Evolutionary conservation across 2,329 filamentous ascomycete genomes (phyloP).

Genomic region (Paracorniculantispora psalliotae): DNA sequence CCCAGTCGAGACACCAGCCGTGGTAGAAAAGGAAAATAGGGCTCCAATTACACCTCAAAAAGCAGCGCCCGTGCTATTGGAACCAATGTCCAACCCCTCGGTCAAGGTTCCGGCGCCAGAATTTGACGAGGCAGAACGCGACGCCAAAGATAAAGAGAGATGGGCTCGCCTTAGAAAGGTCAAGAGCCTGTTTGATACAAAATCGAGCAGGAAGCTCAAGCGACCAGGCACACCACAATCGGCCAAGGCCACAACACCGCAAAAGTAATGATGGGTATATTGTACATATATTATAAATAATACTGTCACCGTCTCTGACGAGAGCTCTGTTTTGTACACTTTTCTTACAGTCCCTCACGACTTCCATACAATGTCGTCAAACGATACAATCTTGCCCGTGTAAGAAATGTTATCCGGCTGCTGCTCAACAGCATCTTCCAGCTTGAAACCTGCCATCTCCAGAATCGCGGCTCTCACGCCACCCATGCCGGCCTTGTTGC

Average conservation of each 20-base stretch:
- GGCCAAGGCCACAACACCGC: constrained; percentile 7
- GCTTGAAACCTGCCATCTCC: constrained; percentile 35
- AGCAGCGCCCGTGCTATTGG: not conserved
- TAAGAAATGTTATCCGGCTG: constrained; percentile 33
- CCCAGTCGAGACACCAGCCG: not conserved
- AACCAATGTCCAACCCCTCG: not conserved
- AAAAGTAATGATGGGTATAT: not conserved
- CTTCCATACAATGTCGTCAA: constrained; percentile 35
- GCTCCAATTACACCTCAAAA: constrained; percentile 20
- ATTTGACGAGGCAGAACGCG: constrained; percentile 41
- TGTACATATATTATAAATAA: constrained; percentile 14
- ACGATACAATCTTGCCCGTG: constrained; percentile 32
- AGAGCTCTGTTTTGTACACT: not conserved
- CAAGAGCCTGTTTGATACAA: constrained; percentile 66
- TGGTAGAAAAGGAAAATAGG: constrained; percentile 16
- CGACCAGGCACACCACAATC: constrained; percentile 32
- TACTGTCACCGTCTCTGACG: not conserved
- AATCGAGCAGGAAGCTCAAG: constrained; percentile 50
- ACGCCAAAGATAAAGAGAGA: constrained; percentile 63
- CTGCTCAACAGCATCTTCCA: constrained; percentile 23
- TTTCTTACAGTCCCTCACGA: not conserved
- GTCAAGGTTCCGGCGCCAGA: constrained; percentile 13
- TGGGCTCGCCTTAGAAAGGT: constrained; percentile 68
- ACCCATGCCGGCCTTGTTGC: constrained; percentile 34
- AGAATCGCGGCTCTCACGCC: constrained; percentile 35